Base-by-base conservation (phyloP, 2,329 filamentous ascomycete genomes). In the Clonostachys sp. region DNA sequence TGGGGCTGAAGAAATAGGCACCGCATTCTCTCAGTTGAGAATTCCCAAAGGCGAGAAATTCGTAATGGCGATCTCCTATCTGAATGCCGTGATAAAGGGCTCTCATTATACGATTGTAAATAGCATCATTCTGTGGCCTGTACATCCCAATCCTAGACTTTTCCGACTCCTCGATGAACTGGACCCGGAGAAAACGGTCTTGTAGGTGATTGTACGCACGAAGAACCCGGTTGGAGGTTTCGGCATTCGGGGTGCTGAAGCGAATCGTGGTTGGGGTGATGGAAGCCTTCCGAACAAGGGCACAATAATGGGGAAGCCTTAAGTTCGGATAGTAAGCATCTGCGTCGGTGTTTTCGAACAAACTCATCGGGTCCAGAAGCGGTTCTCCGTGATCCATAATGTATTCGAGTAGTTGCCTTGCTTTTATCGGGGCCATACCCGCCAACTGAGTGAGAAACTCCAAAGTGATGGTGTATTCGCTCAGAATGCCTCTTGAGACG, bases 11-110 rank as follows among this genome's bases (percentile, higher is more conserved):
- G 66, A 99, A 96, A 60, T 94, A 97, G 0, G 89, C 91, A 0
- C 91, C 88, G 55, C 92, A 84, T 60, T 97, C 91, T 45, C 92
- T 82, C 50, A 99, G 88, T 57, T 99, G 94, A 0, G 94, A 96
- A 63, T 94, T 97, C 0, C 94, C 92, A 67, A 91, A 96, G 0
- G 92, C 94, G 24, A 99, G 79, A 53, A 97, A 97, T 55, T 92
- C 80, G 63, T 91, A 99, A 49, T 82, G 81, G 8, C 89, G 84
- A 52, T 86, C 87, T 5, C 89, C 94, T 44, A 99, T 84, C 1
- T 74, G 74, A 53, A 99, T 92, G 1, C 94, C 94, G 47, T 94
- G 80, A 41, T 70, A 75, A 59, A 97, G 71, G 0, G 86, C 80
- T 43, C 86, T 78, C 52, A 82, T 81, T 17, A 96, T 77, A 12